These are phyloP conservation scores for Corylus americana DNA, from an alignment of 306 rosid genomes.

Conservation along the genomic window DNA sequence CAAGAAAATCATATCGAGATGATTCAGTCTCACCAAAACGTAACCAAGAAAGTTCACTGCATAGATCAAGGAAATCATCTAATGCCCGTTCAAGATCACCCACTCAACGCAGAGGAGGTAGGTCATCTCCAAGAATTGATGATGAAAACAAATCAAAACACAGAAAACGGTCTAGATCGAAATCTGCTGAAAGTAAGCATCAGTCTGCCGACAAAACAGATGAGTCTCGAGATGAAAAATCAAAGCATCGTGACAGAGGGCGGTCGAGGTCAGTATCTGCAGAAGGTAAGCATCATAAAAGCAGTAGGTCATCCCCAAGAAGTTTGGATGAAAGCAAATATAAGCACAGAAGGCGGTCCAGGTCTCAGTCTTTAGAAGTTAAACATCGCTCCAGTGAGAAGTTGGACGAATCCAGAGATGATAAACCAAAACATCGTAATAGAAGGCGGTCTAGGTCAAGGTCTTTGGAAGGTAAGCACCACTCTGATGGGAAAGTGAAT, in stretches of 20 bases:
- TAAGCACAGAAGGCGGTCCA: constrained; percentile 62
- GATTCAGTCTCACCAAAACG: constrained; percentile 73
- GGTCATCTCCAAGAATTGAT: constrained; percentile 71
- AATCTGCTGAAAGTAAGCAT: constrained; percentile 59
- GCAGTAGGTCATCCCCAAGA: constrained; percentile 61
- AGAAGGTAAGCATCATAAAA: constrained; percentile 56
- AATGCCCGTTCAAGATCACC: constrained; percentile 70
- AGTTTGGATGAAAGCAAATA: constrained; percentile 61
- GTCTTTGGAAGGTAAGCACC: constrained; percentile 60
- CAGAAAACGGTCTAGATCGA: constrained; percentile 77
- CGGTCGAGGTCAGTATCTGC: constrained; percentile 68
- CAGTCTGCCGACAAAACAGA: constrained; percentile 45
- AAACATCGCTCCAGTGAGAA: constrained; percentile 48
- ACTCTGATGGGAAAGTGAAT: constrained; percentile 42
- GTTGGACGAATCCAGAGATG: constrained; percentile 42
- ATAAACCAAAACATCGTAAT: constrained; percentile 48
- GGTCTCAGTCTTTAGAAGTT: constrained; percentile 75
- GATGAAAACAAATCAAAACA: constrained; percentile 54
- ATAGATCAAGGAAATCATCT: constrained; percentile 56
- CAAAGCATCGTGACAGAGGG: constrained; percentile 63
- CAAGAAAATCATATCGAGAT: constrained; percentile 55
- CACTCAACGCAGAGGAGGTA: constrained; percentile 47
- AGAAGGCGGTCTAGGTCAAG: constrained; percentile 82
- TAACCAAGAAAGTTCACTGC: constrained; percentile 61
- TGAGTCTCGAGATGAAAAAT: constrained; percentile 49